Evolutionary conservation across 306 rosid genomes (phyloP).

Genomic region (Vachellia pachyceras): DNA sequence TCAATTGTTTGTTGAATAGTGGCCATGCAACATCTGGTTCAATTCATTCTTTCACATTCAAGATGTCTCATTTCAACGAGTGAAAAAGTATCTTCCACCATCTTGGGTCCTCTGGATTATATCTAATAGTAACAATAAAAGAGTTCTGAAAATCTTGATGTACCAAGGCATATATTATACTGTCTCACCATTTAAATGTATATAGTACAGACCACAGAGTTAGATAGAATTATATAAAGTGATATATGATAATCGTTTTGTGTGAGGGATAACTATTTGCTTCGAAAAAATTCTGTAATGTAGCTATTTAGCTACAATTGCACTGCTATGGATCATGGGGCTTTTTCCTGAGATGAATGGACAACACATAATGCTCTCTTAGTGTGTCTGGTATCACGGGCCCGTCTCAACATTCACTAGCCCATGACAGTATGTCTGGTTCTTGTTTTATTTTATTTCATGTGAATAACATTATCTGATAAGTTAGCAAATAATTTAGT

Average conservation of each 20-base stretch:
- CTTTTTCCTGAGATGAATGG: background rate
- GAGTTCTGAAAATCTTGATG: constrained; percentile 5
- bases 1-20: constrained; percentile 50
- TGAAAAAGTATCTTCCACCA: background rate
- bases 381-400: background rate
- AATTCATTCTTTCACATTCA: constrained; percentile 64
- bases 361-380: background rate
- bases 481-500: too few relatives aligned
- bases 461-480: background rate
- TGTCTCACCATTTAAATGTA: background rate
- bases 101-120: constrained; percentile 6
- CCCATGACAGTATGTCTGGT: background rate
- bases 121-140: background rate
- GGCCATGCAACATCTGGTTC: constrained; percentile 52
- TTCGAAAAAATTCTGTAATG: background rate
- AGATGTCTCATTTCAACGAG: constrained; percentile 20
- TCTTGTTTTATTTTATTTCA: background rate
- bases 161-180: background rate
- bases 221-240: background rate
- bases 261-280: background rate
- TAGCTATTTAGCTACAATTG: too few relatives aligned
- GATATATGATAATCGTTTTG: constrained; percentile 1
- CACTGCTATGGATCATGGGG: background rate
- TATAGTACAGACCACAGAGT: constrained; percentile 2
- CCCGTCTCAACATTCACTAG: background rate